Evolutionary conservation across 2,329 filamentous ascomycete genomes (phyloP), one percentile per base, ranked within the genome.

Genomic region (Botrytis galanthina): DNA sequence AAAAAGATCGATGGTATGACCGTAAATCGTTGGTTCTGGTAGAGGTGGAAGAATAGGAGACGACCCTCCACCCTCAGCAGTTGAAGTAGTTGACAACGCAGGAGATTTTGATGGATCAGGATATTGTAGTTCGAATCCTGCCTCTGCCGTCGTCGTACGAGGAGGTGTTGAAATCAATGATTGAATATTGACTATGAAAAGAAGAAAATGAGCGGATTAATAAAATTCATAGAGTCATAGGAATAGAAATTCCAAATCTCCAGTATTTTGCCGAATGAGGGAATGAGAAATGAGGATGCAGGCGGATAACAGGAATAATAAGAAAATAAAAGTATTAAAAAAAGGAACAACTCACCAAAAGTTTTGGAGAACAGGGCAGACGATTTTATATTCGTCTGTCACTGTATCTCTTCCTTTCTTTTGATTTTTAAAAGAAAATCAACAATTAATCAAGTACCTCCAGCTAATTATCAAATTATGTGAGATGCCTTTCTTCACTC

Each of bases 101-200:
- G 89, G 89, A 71, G 89, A 91, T 73, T 80, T 82, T 75, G 85
- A 84, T n/a, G 83, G 73, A 70, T 74, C 71, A n/a, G 73, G 57
- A 72, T 72, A 46, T 75, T 74, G 62, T 44, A 68, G 71, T 44
- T 72, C 70, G 73, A 62, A 81, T 82, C 85, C 86, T 85, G 89
- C 88, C 87, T 86, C 88, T 87, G 88, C 87, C 80, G 83, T 80
- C 80, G 88, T 88, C 89, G 86, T 84, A 88, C 87, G 87, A 86
- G 86, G 85, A 82, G 84, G 82, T 80, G 80, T 78, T 79, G 81
- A 80, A 79, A 82, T 81, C 79, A 80, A 78, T 78, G 75, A 79
- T 60, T 62, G 57, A 71, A 73, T 73, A 71, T 73, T 71, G 66
- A 71, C 72, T 73, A 22, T 18, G 32, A 35, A 64, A 46, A 20